Percentiles rank a stretch among this genome's conserved stretches.
These are phyloP conservation scores for Gyrodon lividus DNA, from an alignment of 768 basidiomycete genomes.

Conservation along the genomic window DNA sequence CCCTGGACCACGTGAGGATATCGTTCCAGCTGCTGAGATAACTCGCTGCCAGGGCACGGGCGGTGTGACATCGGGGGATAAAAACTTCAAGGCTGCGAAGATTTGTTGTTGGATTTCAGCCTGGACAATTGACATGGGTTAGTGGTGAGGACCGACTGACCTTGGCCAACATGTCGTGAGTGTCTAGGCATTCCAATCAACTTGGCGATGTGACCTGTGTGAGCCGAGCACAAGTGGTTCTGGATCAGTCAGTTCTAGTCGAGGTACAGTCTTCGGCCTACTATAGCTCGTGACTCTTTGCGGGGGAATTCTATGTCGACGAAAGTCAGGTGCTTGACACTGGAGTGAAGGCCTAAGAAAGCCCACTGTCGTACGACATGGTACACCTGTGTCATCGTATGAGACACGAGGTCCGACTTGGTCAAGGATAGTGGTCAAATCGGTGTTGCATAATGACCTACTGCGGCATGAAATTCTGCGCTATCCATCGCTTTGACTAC, in stretches of 20 bases:
- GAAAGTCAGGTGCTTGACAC: background rate
- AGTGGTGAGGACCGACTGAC: conserved; percentile 34
- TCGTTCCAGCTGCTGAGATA: conserved; percentile 63
- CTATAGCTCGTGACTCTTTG: conserved; percentile 77
- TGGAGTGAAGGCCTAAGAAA: background rate
- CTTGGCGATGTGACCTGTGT: conserved; percentile 73
- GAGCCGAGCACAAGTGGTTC: background rate
- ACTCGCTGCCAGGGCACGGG: conserved; percentile 85
- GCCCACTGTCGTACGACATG: conserved; percentile 54
- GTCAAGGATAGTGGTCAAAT: background rate
- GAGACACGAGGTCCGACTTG: background rate
- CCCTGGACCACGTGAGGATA: conserved; percentile 82
- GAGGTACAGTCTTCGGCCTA: conserved; percentile 25
- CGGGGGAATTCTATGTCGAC: conserved; percentile 49
- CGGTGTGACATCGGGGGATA: conserved; percentile 55
- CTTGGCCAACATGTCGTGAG: conserved; percentile 82
- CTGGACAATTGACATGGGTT: background rate
- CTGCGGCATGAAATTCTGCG: conserved; percentile 63
- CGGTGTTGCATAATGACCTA: conserved; percentile 23
- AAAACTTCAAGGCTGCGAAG: conserved; percentile 69
- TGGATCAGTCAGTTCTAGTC: background rate
- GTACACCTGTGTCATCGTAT: conserved; percentile 54
- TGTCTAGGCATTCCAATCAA: conserved; percentile 77
- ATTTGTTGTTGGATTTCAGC: background rate
- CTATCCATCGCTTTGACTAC: conserved; percentile 43